These are phyloP conservation scores for Trichocladium uniseriatum DNA, from an alignment of 495 filamentous ascomycete genomes.

Conservation along the genomic window DNA sequence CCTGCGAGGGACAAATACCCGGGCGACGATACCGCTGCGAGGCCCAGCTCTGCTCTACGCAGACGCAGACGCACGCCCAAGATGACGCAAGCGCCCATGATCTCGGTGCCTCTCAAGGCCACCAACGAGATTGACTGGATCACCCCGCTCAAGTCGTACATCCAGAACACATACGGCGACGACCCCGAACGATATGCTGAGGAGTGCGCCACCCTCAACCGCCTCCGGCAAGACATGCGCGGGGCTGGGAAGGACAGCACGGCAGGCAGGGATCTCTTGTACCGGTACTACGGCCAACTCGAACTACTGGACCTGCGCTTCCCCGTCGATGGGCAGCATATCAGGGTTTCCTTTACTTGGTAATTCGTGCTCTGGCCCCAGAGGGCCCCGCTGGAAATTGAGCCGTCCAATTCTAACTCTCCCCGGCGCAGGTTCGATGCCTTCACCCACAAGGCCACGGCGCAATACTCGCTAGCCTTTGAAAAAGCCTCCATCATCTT, in stretches of 20 bases:
- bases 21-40: neutral
- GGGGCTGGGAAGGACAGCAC: conserved; percentile 96
- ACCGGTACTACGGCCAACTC: conserved; percentile 95
- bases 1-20: neutral
- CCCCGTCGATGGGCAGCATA: conserved; percentile 95
- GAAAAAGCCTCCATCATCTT: conserved; percentile 99
- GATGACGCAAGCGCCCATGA: conserved; percentile 82
- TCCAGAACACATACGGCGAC: conserved; percentile 86
- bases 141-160: conserved; percentile 84
- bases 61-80: conserved; percentile 12
- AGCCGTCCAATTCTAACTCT: conserved; percentile 13
- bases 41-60: neutral
- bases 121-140: conserved; percentile 99
- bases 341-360: conserved; percentile 98
- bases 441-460: conserved; percentile 91
- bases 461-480: conserved; percentile 92
- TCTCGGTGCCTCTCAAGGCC: conserved; percentile 88
- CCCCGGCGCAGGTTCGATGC: conserved; percentile 75
- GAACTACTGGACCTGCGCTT: conserved; percentile 91
- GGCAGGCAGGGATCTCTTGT: conserved; percentile 83
- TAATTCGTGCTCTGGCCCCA: conserved; percentile 30
- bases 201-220: conserved; percentile 91
- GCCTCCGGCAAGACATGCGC: conserved; percentile 97
- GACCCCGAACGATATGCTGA: conserved; percentile 90
- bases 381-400: neutral